Conservation (phyloP, 345 rosid genomes). For the Cardamine occulta region DNA sequence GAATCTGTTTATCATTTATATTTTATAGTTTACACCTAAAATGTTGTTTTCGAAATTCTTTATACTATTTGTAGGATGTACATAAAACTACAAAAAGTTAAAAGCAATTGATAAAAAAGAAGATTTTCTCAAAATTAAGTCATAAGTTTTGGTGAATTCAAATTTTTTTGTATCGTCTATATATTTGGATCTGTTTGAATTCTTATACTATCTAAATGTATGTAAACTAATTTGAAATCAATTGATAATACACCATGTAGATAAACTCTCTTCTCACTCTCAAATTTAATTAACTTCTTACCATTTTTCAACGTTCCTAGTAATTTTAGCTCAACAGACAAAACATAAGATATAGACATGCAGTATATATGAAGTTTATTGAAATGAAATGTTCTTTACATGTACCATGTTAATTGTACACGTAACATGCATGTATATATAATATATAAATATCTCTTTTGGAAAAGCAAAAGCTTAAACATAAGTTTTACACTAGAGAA, state of each 20-base stretch:
- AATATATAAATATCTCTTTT: constrained; percentile 37
- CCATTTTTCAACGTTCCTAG: neutral
- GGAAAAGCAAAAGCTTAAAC: constrained; percentile 52
- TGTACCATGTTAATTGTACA: constrained; percentile 37
- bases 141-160: neutral
- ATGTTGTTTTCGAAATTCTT: no score
- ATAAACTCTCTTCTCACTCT: neutral
- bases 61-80: no score
- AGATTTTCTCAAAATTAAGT: neutral
- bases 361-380: constrained; percentile 1
- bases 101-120: neutral
- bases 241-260: neutral
- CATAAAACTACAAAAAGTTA: neutral
- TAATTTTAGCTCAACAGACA: neutral
- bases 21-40: no score
- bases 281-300: neutral
- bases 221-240: neutral
- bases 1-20: no score
- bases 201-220: neutral
- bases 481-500: constrained; percentile 37
- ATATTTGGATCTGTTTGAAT: neutral
- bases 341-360: neutral
- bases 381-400: constrained; percentile 5
- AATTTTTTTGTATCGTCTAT: neutral
- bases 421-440: constrained; percentile 36